Evolutionary conservation across 805 yeast genomes (phyloP).

Genomic region (Isabelozyma gotoi): DNA sequence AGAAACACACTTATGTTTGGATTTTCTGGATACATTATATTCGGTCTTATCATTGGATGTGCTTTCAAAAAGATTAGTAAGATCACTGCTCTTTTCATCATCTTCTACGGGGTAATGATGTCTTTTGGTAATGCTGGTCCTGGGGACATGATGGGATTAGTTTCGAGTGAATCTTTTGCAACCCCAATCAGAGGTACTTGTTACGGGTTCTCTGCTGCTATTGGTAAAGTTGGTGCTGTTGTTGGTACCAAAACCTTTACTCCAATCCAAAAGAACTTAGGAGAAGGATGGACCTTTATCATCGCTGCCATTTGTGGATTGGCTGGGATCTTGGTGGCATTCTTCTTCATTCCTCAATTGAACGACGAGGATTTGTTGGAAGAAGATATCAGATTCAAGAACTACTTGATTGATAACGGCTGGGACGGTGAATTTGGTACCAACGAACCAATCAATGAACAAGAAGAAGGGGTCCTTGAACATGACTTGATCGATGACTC

Average conservation of each 20-base stretch:
- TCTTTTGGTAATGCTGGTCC: conserved; percentile 76
- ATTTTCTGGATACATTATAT: conserved; percentile 65
- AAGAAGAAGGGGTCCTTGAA: background rate
- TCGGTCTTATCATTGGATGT: conserved; percentile 71
- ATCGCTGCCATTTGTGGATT: conserved; percentile 75
- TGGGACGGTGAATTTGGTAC: conserved; percentile 53
- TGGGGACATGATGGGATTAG: conserved; percentile 71
- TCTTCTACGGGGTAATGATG: conserved; percentile 73
- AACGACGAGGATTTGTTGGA: conserved; percentile 65
- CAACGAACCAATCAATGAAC: conserved; percentile 16
- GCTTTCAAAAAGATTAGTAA: conserved; percentile 55
- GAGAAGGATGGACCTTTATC: conserved; percentile 74
- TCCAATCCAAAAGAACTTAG: conserved; percentile 63
- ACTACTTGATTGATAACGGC: conserved; percentile 57
- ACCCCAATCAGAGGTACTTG: conserved; percentile 76
- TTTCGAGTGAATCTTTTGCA: conserved; percentile 65
- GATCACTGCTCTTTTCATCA: conserved; percentile 62
- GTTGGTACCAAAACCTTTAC: conserved; percentile 74
- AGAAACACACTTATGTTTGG: conserved; percentile 72
- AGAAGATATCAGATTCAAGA: conserved; percentile 64
- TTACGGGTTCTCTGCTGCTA: conserved; percentile 75
- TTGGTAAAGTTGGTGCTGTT: conserved; percentile 85
- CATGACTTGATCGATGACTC: conserved; percentile 9
- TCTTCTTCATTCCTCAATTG: conserved; percentile 65
- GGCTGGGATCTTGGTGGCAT: conserved; percentile 60